Conservation (phyloP, 371 early-diverging fungal genomes). For the Mortierella sp. region DNA sequence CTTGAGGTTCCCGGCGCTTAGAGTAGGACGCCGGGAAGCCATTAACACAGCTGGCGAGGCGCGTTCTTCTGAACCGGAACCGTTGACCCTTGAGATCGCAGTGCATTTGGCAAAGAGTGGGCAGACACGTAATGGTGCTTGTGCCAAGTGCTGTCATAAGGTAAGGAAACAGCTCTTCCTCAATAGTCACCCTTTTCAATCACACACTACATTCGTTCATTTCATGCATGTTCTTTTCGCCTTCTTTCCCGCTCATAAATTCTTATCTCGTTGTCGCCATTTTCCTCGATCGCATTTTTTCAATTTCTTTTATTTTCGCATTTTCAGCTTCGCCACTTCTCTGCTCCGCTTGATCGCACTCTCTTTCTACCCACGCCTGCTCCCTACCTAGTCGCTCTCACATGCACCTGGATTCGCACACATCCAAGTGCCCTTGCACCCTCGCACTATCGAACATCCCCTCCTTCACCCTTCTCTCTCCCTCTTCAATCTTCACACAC, state of each 20-base stretch:
- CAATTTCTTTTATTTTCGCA: too few species aligned
- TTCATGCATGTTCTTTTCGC: neutral
- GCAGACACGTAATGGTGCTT: conserved; percentile 39
- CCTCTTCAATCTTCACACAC: neutral
- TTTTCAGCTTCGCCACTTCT: conserved; percentile 17
- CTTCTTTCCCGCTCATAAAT: neutral
- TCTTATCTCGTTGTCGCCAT: conserved; percentile 22
- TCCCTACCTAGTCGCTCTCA: neutral
- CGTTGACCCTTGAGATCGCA: conserved; percentile 43
- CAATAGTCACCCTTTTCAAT: neutral
- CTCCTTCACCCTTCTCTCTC: neutral
- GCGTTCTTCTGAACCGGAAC: conserved; percentile 29
- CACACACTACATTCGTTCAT: neutral
- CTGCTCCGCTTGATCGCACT: neutral
- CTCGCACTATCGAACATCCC: neutral
- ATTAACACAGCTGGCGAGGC: conserved; percentile 55
- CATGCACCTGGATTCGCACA: too few species aligned
- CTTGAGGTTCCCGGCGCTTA: conserved; percentile 30
- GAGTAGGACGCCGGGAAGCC: conserved; percentile 44
- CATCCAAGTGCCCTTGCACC: neutral
- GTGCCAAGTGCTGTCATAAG: conserved; percentile 57
- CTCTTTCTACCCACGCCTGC: neutral
- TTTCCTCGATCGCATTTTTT: conserved; percentile 28
- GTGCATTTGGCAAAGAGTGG: conserved; percentile 48
- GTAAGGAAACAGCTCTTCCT: conserved; percentile 9